Percentiles rank a stretch among this genome's conserved stretches.
phyloP scores from a whole-genome alignment of 306 rosid genomes.

The Prunus dulcis region DNA sequence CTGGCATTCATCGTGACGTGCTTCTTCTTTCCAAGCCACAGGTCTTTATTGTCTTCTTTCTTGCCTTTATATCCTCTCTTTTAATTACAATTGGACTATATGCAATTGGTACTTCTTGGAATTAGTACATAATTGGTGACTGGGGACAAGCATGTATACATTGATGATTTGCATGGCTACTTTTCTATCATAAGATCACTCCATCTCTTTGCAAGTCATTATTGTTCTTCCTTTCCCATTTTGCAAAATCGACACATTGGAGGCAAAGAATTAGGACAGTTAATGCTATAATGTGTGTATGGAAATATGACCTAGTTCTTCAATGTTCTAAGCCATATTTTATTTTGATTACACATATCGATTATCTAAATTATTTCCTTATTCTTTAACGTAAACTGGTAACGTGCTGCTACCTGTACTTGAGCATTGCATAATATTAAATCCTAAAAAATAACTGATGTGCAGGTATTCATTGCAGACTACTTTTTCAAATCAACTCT shows the following conservation, averaged over 20 bases:
- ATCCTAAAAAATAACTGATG: conserved; percentile 21
- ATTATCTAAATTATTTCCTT: background rate
- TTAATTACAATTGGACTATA: background rate
- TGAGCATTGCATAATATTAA: background rate
- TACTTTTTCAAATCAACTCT: conserved; percentile 82
- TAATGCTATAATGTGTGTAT: background rate
- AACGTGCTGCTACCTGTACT: conserved; percentile 9
- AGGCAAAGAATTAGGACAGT: background rate
- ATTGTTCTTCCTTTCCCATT: background rate
- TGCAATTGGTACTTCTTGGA: background rate
- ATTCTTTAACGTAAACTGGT: background rate
- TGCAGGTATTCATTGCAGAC: conserved; percentile 78
- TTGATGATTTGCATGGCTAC: background rate
- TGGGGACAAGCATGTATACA: background rate
- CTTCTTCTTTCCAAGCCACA: conserved; percentile 87
- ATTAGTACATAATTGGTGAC: background rate
- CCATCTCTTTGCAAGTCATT: background rate
- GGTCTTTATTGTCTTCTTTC: conserved; percentile 40
- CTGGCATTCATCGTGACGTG: conserved; percentile 95
- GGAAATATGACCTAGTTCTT: background rate
- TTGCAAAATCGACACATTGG: background rate
- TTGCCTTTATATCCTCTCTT: conserved; percentile 1
- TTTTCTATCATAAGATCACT: background rate
- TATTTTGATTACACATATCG: background rate
- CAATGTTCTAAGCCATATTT: background rate